phyloP scores from a whole-genome alignment of 2,329 filamentous ascomycete species.

The Alternaria atra region DNA sequence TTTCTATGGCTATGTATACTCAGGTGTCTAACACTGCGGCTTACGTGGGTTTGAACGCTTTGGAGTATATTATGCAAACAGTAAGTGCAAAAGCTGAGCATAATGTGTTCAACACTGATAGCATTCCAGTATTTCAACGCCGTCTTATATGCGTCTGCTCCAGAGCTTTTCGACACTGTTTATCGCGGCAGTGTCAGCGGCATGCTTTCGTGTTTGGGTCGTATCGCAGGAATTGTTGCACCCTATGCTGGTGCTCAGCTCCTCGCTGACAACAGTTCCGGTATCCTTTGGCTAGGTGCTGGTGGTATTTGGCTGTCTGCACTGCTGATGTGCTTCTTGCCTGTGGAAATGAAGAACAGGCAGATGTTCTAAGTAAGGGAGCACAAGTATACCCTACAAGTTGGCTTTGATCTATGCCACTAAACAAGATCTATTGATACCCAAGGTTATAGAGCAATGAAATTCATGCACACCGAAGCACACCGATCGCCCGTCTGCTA shows the following conservation, averaged over 20 bases:
- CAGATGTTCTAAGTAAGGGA: slow-evolving; percentile 37
- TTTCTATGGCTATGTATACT: slow-evolving; percentile 45
- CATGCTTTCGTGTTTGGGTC: slow-evolving; percentile 41
- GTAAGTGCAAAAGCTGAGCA: slow-evolving; percentile 12
- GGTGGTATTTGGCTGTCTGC: slow-evolving; percentile 43
- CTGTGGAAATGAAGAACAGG: slow-evolving; percentile 42
- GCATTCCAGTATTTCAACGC: slow-evolving; percentile 38
- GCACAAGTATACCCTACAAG: background rate
- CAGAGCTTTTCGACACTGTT: slow-evolving; percentile 40
- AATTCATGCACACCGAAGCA: background rate
- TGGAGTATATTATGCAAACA: slow-evolving; percentile 47
- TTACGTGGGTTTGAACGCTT: slow-evolving; percentile 40
- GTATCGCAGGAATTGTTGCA: slow-evolving; percentile 40
- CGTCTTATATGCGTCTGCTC: slow-evolving; percentile 41
- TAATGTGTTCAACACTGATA: background rate
- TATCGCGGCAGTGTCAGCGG: slow-evolving; percentile 44
- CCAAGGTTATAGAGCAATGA: background rate
- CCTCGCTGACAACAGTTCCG: slow-evolving; percentile 31
- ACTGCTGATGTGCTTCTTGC: slow-evolving; percentile 40
- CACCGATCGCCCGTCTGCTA: background rate
- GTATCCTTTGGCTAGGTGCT: slow-evolving; percentile 42
- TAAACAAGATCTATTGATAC: background rate
- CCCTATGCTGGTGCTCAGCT: slow-evolving; percentile 40
- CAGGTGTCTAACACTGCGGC: slow-evolving; percentile 37
- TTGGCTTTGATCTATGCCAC: background rate